These are phyloP conservation scores for Cyamopsis tetragonoloba DNA, from an alignment of 306 rosid species.

Conservation along the genomic window DNA sequence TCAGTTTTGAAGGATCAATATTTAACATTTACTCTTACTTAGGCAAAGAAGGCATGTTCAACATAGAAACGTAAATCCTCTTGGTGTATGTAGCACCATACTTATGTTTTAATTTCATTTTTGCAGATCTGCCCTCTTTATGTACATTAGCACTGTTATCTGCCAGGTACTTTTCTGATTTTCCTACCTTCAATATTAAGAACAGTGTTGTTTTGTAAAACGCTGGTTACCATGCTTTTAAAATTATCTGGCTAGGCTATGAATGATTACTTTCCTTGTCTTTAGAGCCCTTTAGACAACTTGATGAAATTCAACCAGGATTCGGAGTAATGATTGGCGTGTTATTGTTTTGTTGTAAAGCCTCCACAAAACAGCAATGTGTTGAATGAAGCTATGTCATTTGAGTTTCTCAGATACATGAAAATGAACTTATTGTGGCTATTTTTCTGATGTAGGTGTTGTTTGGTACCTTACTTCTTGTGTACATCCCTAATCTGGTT, in stretches of 20 bases:
- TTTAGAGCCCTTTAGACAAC: background rate
- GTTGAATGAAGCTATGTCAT: background rate
- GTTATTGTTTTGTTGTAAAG: background rate
- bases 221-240: background rate
- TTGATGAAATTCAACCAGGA: background rate
- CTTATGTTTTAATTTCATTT: constrained; percentile 24
- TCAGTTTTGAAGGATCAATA: too few relatives aligned
- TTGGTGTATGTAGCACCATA: background rate
- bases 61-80: too few relatives aligned
- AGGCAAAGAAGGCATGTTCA: too few relatives aligned
- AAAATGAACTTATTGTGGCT: background rate
- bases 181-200: background rate
- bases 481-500: constrained; percentile 66
- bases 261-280: background rate
- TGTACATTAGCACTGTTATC: constrained; percentile 43
- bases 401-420: background rate
- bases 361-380: background rate
- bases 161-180: constrained; percentile 50
- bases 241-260: background rate
- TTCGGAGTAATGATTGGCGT: background rate
- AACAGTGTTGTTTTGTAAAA: background rate
- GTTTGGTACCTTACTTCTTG: constrained; percentile 62
- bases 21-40: too few relatives aligned
- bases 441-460: constrained; percentile 48
- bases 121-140: constrained; percentile 57